Evolutionary conservation across 306 rosid genomes (phyloP).

Genomic region (Cicer bijugum): DNA sequence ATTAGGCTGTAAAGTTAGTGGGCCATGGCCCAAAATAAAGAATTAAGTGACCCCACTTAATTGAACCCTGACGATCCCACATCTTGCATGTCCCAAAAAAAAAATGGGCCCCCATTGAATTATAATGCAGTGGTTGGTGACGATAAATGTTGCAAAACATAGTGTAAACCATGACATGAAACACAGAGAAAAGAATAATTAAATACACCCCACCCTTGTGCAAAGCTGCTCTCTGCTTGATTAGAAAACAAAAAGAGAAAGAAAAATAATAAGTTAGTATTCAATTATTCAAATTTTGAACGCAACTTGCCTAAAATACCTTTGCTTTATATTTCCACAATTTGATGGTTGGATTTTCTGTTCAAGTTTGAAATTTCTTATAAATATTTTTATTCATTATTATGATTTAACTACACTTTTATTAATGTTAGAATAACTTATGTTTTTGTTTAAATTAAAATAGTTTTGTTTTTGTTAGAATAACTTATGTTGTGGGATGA

Average conservation of each 20-base stretch:
- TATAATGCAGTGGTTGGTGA: constrained; percentile 49
- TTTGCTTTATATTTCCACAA: neutral
- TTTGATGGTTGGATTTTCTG: no score
- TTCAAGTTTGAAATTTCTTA: no score
- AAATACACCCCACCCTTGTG: constrained; percentile 11
- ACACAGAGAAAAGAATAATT: neutral
- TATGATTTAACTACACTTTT: no score
- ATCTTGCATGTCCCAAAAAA: constrained; percentile 49
- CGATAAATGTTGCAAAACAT: constrained; percentile 40
- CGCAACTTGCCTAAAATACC: constrained; percentile 42
- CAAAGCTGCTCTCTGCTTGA: constrained; percentile 38
- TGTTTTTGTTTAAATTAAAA: no score
- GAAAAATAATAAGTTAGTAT: constrained; percentile 29
- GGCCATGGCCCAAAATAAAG: constrained; percentile 57
- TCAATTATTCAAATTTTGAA: constrained; percentile 43
- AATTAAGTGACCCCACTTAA: constrained; percentile 44
- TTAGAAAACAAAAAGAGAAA: constrained; percentile 49
- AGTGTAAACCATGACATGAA: constrained; percentile 23
- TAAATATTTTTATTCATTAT: no score
- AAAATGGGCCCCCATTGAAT: constrained; percentile 44
- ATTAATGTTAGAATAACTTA: no score
- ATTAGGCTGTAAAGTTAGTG: constrained; percentile 52
- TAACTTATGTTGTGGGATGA: no score
- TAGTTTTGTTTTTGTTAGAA: no score
- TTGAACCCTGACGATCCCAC: constrained; percentile 46